Base-by-base conservation (phyloP, 805 yeast species). In the Kregervanrija fluxuum region DNA sequence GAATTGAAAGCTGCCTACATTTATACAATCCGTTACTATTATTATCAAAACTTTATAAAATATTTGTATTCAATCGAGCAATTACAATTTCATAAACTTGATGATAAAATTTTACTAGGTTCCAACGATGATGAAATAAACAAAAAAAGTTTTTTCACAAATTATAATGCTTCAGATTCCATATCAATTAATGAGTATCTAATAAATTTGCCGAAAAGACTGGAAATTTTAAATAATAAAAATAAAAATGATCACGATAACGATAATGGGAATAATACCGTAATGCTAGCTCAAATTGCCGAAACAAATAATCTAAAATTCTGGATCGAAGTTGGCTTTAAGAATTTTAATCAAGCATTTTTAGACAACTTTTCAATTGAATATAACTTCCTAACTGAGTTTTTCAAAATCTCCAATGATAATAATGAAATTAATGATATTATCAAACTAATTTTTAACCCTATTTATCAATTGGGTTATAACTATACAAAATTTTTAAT, bases 11-110 rank as follows among this genome's bases (percentile, higher is more conserved):
- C 75, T 54, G 98, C 97, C 0, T 93, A 93, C 60, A 67, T 81
- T 14, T 80, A 80, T 55, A 91, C 98, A 2, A 90, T 93, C 86
- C 71, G 77, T 55, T 93, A 99, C 99, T 93, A 91, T 66, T 93
- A 93, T 61, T 71, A 74, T 46, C 75, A 83, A 45, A 77, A 85
- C 53, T 91, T 90, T 57, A 79, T 82, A 13, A 77, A 89, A 50
- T 90, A 89, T 64, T 62, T 82, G 34, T 77, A 81, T 48, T 79
- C 95, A 1, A 63, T 90, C 41, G 85, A 85, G 48, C 79, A 78
- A 51, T 62, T 88, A 47, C 76, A 73, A 37, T 51, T 81, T 13
- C 70, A 72, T 42, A 64, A 65, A 16, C 75, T 82, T 8, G 93
- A 82, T 49, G 71, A 68, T 46, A 69, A 48, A 37, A 49, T 54